Evolutionary conservation across 2,329 filamentous ascomycete species (phyloP).

Genomic region (Pochonia chlamydosporia): DNA sequence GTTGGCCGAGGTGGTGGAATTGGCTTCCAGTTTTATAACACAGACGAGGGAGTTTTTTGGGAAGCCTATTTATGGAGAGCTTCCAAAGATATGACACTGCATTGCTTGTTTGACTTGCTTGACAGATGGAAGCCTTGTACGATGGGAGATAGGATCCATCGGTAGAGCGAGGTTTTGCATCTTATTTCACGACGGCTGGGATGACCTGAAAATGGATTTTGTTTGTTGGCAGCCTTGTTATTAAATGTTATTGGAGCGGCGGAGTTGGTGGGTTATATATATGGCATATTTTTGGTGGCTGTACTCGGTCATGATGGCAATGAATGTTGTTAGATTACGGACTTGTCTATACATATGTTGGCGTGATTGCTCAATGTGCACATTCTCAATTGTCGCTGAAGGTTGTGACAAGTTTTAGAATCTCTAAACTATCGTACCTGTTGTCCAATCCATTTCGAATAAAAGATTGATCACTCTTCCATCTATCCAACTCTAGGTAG

Average conservation of each 20-base stretch:
- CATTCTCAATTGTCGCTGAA: too few species aligned
- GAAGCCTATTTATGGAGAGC: constrained; percentile 11
- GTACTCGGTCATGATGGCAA: constrained; percentile 1
- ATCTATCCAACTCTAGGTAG: not conserved
- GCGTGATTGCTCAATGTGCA: too few species aligned
- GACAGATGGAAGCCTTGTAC: not conserved
- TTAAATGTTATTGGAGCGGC: constrained; percentile 20
- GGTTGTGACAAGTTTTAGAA: too few species aligned
- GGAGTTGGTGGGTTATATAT: constrained; percentile 24
- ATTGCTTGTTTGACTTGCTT: constrained; percentile 1
- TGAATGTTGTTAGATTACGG: not conserved
- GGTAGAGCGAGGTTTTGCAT: not conserved
- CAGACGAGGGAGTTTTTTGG: not conserved
- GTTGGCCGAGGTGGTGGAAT: not conserved
- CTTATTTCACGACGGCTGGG: not conserved
- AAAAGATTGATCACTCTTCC: constrained; percentile 1
- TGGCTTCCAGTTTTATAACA: not conserved
- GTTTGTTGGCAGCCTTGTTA: constrained; percentile 16
- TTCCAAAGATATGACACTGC: constrained; percentile 19
- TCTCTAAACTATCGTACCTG: too few species aligned
- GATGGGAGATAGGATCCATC: not conserved
- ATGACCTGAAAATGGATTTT: constrained; percentile 13
- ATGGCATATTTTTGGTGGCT: constrained; percentile 19
- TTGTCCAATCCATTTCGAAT: too few species aligned
- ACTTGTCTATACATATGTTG: not conserved